These are phyloP conservation scores for Russula dissimulans DNA, from an alignment of 768 basidiomycete species.

Conservation along the genomic window DNA sequence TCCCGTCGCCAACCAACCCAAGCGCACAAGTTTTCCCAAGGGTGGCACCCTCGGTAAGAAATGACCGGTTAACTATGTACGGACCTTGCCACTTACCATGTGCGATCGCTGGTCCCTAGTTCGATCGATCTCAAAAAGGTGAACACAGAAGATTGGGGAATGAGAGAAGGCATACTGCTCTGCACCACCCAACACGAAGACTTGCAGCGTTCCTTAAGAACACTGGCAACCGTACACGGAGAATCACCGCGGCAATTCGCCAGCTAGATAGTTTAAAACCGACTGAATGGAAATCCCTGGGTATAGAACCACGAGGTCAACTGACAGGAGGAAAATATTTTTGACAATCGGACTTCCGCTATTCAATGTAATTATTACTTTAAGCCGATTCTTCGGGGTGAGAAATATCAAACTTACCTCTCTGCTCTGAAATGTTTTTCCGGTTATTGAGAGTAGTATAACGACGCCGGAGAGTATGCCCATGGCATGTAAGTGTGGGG, in stretches of 20 bases:
- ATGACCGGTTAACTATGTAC: too few species aligned
- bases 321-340: not conserved
- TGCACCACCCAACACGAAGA: not conserved
- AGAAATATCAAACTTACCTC: not conserved
- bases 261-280: not conserved
- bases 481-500: not conserved
- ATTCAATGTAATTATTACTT: not conserved
- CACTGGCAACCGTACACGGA: not conserved
- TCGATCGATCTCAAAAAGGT: not conserved
- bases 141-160: not conserved
- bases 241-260: slow-evolving; percentile 6
- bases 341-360: not conserved
- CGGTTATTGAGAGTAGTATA: too few species aligned
- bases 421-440: not conserved
- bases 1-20: not conserved
- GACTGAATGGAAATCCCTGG: not conserved
- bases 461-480: not conserved
- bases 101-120: not conserved
- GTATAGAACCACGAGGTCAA: not conserved
- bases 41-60: not conserved
- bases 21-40: not conserved
- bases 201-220: not conserved
- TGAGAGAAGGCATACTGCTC: not conserved
- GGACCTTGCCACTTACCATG: not conserved
- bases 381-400: not conserved